Evolutionary conservation across 345 rosid species (phyloP).

Genomic region (Luvunga scandens): DNA sequence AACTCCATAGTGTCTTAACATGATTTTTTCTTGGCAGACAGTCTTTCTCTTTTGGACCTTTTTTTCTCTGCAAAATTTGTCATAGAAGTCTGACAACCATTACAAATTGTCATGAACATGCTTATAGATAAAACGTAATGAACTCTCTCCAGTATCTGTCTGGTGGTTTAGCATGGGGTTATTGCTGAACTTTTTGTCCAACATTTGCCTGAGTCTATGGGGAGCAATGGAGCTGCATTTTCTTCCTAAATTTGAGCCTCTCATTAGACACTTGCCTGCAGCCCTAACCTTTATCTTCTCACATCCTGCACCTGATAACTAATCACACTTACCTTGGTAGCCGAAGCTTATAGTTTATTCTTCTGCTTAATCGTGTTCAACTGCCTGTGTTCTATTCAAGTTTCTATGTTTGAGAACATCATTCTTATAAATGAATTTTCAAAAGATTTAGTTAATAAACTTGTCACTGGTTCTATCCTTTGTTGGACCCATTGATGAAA

Average conservation of each 20-base stretch:
- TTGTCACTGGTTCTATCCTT: constrained; percentile 6
- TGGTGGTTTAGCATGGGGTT: neutral
- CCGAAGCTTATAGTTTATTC: neutral
- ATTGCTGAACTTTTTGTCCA: constrained; percentile 1
- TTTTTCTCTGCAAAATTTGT: constrained; percentile 12
- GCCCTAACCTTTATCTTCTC: neutral
- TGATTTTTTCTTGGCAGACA: constrained; percentile 14
- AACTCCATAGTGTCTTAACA: constrained; percentile 8
- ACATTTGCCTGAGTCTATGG: constrained; percentile 1
- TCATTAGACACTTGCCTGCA: neutral
- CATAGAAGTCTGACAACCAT: constrained; percentile 28
- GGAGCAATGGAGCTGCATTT: constrained; percentile 1
- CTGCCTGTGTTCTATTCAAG: neutral
- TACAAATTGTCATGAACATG: constrained; percentile 24
- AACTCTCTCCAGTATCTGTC: constrained; percentile 7
- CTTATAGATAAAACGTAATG: neutral
- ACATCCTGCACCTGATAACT: neutral
- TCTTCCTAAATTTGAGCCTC: constrained; percentile 2
- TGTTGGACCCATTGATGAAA: constrained; percentile 7
- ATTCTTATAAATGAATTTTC: constrained; percentile 1
- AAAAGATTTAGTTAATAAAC: neutral
- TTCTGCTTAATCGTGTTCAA: neutral
- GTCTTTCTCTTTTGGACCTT: constrained; percentile 14
- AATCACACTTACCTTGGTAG: neutral
- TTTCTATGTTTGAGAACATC: neutral